Base-by-base conservation (phyloP, 139 green algal genomes). In the Chlorella vulgaris region DNA sequence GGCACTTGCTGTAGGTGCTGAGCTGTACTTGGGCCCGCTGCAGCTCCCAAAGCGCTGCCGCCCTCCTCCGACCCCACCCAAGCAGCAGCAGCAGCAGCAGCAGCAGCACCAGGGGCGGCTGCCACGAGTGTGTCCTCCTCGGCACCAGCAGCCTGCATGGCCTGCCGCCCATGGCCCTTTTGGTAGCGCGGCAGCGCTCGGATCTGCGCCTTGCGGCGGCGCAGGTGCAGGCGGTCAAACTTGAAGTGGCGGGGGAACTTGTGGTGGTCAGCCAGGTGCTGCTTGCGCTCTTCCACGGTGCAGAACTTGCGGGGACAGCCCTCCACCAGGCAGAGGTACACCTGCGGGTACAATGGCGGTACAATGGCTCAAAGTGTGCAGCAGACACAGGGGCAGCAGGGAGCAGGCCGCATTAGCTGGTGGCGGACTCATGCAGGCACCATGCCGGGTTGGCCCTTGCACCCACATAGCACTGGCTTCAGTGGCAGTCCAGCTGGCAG, bases 261-360 rank as follows among this genome's bases (percentile, higher is more conserved):
- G 39, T 87, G 83, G 53, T 87, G 62, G 28, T 68, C 71, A 36
- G 5, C 19, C 69, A 76, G 69, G 69, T 76, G 69, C 70, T 91
- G 77, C 62, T 80, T 88, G 21, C 86, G 74, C 38, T 86, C 67
- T n/a, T 83, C 55, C 15, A 39, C 22, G 7, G n/a, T 83, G 36
- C 62, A 69, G 29, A 90, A 89, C 47, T 50, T 87, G 60, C 51
- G 53, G 10, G n/a, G 29, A 62, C 87, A 92, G 35, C 79, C 74
- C 80, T 92, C 88, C 53, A 91, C 82, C 67, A 92, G 65, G 68
- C 88, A 92, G 15, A 58, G 31, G 39, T 82, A 92, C 13, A 91
- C 82, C 71, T 68, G 61, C 33, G 40, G 39, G 39, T 7, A 7
- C 1, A n/a, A n/a, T n/a, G n/a, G n/a, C n/a, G n/a, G n/a, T n/a